A percentile compares a stretch with the other conserved stretches of the same genome.
phyloP scores from a whole-genome alignment of 108 stramenopile species.

The Cylindrotheca closterium region DNA sequence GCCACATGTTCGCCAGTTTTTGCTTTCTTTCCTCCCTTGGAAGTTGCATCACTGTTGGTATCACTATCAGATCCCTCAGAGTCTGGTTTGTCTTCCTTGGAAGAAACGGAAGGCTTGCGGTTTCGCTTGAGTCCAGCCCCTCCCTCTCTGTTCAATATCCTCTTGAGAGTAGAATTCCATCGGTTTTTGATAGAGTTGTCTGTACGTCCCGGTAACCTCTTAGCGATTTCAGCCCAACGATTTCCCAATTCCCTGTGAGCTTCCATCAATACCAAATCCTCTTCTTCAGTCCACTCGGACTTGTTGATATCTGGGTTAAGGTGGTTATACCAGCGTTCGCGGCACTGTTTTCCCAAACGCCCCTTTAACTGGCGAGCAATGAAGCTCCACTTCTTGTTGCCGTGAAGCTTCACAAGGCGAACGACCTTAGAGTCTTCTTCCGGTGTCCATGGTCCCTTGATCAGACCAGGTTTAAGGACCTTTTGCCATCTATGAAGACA shows the following conservation, averaged over 20 bases:
- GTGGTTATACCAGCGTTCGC: slow-evolving; percentile 99
- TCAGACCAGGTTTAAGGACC: slow-evolving; percentile 94
- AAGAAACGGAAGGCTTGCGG: slow-evolving; percentile 10
- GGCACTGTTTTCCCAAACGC: slow-evolving; percentile 97
- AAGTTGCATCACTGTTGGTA: background rate
- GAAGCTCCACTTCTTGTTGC: slow-evolving; percentile 90
- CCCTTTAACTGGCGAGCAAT: slow-evolving; percentile 92
- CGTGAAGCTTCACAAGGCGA: slow-evolving; percentile 70
- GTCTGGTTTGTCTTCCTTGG: slow-evolving; percentile 8
- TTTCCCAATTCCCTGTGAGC: slow-evolving; percentile 86
- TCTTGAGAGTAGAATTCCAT: slow-evolving; percentile 92
- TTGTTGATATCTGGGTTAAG: slow-evolving; percentile 95
- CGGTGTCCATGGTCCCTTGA: slow-evolving; percentile 97
- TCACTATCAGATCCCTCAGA: background rate
- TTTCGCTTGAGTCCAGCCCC: slow-evolving; percentile 17
- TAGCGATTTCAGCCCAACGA: slow-evolving; percentile 96
- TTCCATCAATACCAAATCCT: slow-evolving; percentile 80
- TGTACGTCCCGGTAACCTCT: slow-evolving; percentile 89
- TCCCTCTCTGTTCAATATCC: slow-evolving; percentile 38
- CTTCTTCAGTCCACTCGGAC: slow-evolving; percentile 90
- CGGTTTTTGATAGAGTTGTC: slow-evolving; percentile 99
- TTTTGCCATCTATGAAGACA: slow-evolving; percentile 99
- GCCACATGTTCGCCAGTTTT: slow-evolving; percentile 33
- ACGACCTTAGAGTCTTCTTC: slow-evolving; percentile 90
- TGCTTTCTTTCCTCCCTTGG: slow-evolving; percentile 12